These are phyloP conservation scores for Saxophila tyrrhenica DNA, from an alignment of 495 filamentous ascomycete genomes.

Conservation along the genomic window DNA sequence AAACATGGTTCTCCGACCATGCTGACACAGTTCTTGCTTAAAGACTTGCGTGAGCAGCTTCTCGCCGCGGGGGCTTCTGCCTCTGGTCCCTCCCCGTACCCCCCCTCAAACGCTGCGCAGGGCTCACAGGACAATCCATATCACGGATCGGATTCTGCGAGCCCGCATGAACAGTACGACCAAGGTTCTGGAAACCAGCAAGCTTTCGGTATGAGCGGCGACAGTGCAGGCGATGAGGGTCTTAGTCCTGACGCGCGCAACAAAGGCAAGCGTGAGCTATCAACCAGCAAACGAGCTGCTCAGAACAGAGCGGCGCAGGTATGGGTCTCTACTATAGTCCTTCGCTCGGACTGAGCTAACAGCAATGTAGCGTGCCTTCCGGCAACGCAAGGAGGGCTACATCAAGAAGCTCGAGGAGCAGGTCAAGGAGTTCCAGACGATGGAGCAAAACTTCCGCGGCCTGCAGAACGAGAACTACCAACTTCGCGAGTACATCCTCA, in stretches of 20 bases:
- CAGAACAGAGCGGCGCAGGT: constrained; percentile 97
- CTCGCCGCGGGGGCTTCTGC: constrained; percentile 26
- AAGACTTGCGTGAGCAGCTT: constrained; percentile 34
- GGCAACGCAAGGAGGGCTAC: constrained; percentile 93
- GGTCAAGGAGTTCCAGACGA: constrained; percentile 58
- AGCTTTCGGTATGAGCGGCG: constrained; percentile 24
- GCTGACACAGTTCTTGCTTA: background rate
- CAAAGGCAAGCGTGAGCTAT: constrained; percentile 74
- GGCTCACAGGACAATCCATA: constrained; percentile 12
- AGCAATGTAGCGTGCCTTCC: constrained; percentile 70
- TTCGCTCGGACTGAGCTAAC: background rate
- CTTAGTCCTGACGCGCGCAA: constrained; percentile 21
- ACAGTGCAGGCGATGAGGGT: constrained; percentile 24
- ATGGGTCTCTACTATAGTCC: constrained; percentile 19
- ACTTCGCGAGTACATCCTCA: constrained; percentile 82
- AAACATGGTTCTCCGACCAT: background rate
- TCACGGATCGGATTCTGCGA: constrained; percentile 13
- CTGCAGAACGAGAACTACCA: constrained; percentile 80
- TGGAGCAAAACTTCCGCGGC: constrained; percentile 60
- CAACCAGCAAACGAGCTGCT: constrained; percentile 87
- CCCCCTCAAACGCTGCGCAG: constrained; percentile 4
- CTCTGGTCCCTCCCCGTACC: constrained; percentile 12
- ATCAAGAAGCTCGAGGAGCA: constrained; percentile 95
- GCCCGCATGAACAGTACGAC: constrained; percentile 30
- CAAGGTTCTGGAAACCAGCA: constrained; percentile 23